Evolutionary conservation across 345 rosid genomes (phyloP).

Genomic region (Salix brachista): DNA sequence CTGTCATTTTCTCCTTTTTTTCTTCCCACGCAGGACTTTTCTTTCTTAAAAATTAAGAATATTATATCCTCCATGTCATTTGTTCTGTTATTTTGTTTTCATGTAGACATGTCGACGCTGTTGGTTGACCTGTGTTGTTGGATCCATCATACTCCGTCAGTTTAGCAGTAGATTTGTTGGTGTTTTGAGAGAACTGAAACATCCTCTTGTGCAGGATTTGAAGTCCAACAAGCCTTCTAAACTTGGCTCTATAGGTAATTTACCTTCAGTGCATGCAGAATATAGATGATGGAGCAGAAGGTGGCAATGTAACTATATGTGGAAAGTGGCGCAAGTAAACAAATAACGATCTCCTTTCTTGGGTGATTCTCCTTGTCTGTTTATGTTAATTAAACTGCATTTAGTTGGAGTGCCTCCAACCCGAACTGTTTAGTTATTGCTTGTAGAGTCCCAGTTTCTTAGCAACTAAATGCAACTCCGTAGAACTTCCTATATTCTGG

Average conservation of each 20-base stretch:
- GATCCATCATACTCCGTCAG: slow-evolving; percentile 20
- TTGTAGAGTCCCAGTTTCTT: neutral
- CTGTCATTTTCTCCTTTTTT: neutral
- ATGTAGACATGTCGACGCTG: slow-evolving; percentile 50
- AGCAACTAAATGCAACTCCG: neutral
- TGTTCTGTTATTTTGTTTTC: slow-evolving; percentile 16
- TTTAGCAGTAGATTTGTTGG: neutral
- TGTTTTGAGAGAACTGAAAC: slow-evolving; percentile 11
- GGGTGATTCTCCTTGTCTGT: neutral
- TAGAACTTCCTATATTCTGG: neutral
- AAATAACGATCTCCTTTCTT: slow-evolving; percentile 4
- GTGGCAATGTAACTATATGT: slow-evolving; percentile 49
- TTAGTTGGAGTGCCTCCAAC: neutral
- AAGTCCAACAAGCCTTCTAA: slow-evolving; percentile 28
- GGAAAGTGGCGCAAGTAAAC: slow-evolving; percentile 98
- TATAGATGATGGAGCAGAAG: slow-evolving; percentile 35
- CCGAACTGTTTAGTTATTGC: neutral
- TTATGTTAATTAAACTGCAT: neutral
- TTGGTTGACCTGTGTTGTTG: slow-evolving; percentile 27
- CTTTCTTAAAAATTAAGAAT: neutral
- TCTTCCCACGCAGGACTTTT: neutral
- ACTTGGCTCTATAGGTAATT: slow-evolving; percentile 45
- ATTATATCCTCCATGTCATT: neutral
- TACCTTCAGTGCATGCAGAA: slow-evolving; percentile 85
- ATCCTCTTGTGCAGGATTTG: slow-evolving; percentile 36